These are phyloP conservation scores for Cajanus cajan DNA, from an alignment of 306 rosid genomes.

Conservation along the genomic window DNA sequence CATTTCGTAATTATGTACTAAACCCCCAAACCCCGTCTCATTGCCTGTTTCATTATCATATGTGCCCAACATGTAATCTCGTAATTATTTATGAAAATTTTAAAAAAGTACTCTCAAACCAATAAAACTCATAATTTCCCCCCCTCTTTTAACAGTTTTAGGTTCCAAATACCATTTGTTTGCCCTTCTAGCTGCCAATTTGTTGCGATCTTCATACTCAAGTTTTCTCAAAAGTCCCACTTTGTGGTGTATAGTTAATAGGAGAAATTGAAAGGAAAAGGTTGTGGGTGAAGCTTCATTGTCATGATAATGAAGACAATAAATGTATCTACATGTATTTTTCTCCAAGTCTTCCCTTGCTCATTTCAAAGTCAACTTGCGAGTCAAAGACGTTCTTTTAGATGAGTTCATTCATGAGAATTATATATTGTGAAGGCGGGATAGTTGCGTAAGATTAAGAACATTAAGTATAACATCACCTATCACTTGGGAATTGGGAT, in stretches of 20 bases:
- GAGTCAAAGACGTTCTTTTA: neutral
- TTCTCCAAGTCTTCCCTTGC: neutral
- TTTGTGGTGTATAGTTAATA: neutral
- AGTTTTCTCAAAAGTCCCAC: neutral
- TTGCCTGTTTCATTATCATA: neutral
- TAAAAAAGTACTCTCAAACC: neutral
- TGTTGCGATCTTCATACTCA: neutral
- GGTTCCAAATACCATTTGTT: neutral
- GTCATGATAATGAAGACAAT: neutral
- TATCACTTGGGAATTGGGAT: slow-evolving; percentile 10
- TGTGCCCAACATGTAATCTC: neutral
- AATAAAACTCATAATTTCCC: neutral
- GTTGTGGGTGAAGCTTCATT: neutral
- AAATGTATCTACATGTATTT: neutral
- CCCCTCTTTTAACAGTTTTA: neutral
- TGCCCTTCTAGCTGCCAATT: neutral
- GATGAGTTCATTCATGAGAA: neutral
- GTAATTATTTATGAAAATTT: neutral
- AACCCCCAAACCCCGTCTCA: neutral
- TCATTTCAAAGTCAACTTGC: slow-evolving; percentile 26
- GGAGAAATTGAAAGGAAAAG: neutral
- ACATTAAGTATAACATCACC: neutral
- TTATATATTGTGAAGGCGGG: neutral
- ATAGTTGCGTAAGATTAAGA: neutral
- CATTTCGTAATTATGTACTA: too few relatives aligned